These are phyloP conservation scores for Trichophyton mentagrophytes DNA, from an alignment of 2,329 filamentous ascomycete genomes.

Conservation along the genomic window DNA sequence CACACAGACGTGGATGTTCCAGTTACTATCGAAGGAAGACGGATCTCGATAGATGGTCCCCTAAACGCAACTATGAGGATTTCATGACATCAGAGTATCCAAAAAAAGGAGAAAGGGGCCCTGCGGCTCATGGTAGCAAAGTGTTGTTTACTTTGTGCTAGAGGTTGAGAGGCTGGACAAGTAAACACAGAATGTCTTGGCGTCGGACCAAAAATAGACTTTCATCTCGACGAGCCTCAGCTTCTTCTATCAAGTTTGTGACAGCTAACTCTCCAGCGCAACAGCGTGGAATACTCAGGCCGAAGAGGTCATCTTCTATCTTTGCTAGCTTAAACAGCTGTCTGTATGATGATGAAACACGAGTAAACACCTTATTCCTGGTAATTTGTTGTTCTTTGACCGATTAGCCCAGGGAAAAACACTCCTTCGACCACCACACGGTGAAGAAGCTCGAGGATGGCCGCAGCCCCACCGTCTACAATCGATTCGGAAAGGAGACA, in stretches of 20 bases:
- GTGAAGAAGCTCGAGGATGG: not conserved
- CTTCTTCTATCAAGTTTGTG: not conserved
- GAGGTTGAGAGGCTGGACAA: not conserved
- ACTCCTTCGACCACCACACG: not conserved
- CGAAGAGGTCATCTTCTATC: not conserved
- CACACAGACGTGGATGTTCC: not conserved
- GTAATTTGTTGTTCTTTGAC: not conserved
- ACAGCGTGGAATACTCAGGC: not conserved
- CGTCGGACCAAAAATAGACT: not conserved
- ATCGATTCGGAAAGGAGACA: slow-evolving; percentile 18
- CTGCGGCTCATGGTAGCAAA: not conserved
- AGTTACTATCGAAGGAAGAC: not conserved
- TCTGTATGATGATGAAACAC: not conserved
- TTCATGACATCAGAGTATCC: not conserved
- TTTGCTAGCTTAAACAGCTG: not conserved
- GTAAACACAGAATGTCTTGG: not conserved
- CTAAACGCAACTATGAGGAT: not conserved
- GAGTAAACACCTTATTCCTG: not conserved
- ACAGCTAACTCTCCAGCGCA: not conserved
- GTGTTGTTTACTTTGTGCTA: not conserved
- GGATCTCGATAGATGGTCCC: too few species aligned
- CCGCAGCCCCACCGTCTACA: slow-evolving; percentile 11
- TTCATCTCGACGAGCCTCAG: not conserved
- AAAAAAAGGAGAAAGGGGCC: not conserved
- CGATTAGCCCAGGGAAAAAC: not conserved